Evolutionary conservation across 2,329 filamentous ascomycete species (phyloP).

Genomic region (Cylindrodendrum hubeiense): DNA sequence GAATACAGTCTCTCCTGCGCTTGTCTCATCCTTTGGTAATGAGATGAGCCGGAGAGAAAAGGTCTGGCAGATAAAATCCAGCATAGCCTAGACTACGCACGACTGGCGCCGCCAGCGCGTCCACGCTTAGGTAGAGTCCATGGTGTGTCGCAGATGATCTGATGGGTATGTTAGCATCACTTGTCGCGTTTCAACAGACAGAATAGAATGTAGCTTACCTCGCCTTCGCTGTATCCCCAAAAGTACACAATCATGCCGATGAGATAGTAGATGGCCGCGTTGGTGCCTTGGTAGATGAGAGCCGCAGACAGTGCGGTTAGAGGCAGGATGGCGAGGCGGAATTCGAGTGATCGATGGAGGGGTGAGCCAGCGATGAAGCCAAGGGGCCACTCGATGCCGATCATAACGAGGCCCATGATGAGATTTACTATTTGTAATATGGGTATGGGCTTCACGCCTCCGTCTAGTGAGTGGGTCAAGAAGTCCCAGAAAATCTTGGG

Average conservation of each 20-base stretch:
- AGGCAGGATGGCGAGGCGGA: slow-evolving; percentile 85
- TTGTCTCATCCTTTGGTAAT: not conserved
- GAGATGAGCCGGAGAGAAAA: not conserved
- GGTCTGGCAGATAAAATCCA: not conserved
- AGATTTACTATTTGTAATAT: slow-evolving; percentile 92
- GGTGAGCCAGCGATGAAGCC: slow-evolving; percentile 79
- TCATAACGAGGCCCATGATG: slow-evolving; percentile 79
- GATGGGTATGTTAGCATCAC: slow-evolving; percentile 22
- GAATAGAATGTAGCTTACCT: slow-evolving; percentile 72
- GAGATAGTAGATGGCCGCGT: slow-evolving; percentile 91
- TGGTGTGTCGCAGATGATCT: slow-evolving; percentile 77
- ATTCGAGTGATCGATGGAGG: slow-evolving; percentile 89
- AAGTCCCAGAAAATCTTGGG: slow-evolving; percentile 99
- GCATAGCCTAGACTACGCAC: slow-evolving; percentile 29
- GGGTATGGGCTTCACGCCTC: slow-evolving; percentile 87
- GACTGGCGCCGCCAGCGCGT: slow-evolving; percentile 41
- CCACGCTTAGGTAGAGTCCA: slow-evolving; percentile 76
- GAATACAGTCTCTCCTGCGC: not conserved
- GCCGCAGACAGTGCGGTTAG: slow-evolving; percentile 79
- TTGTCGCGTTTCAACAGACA: not conserved
- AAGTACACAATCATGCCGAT: slow-evolving; percentile 91
- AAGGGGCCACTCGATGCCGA: slow-evolving; percentile 94
- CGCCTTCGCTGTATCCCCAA: slow-evolving; percentile 97
- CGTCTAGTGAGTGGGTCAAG: slow-evolving; percentile 89
- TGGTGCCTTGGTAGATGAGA: slow-evolving; percentile 92